phyloP scores from a whole-genome alignment of 202 grass and related monocot genomes.

The Musa balbisiana region DNA sequence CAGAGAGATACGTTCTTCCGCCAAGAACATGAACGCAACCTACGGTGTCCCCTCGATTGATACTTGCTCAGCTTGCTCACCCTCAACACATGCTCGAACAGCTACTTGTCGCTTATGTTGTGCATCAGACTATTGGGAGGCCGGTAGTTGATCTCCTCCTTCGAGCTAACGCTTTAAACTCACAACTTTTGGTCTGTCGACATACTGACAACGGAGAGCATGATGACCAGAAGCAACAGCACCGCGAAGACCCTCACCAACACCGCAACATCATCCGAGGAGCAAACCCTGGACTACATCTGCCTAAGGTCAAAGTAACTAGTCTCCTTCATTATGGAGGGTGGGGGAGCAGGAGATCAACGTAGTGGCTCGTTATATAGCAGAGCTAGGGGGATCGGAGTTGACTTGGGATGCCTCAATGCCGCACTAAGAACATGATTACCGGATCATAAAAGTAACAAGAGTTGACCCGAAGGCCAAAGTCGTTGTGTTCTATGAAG shows the following conservation, averaged over 20 bases:
- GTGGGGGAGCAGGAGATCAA: too few species aligned
- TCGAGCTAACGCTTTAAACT: background rate
- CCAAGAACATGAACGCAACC: background rate
- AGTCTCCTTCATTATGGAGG: too few species aligned
- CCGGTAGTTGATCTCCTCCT: background rate
- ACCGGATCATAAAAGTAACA: too few species aligned
- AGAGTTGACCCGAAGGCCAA: too few species aligned
- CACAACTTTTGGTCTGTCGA: background rate
- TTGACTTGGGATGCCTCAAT: too few species aligned
- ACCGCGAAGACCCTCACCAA: background rate
- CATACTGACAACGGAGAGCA: background rate
- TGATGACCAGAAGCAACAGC: background rate
- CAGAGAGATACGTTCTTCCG: background rate
- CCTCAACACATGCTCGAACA: background rate
- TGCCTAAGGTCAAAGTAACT: too few species aligned
- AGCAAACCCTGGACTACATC: too few species aligned
- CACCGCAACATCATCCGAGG: too few species aligned
- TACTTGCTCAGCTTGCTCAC: background rate
- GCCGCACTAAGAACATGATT: too few species aligned
- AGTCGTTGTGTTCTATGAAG: too few species aligned
- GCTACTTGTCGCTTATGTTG: background rate
- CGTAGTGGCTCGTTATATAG: too few species aligned
- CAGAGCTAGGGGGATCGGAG: too few species aligned
- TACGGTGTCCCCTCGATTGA: background rate
- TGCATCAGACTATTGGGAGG: background rate